A percentile compares a stretch with the other conserved stretches of the same genome.
Conservation (phyloP, 2,329 filamentous ascomycete species). For the Ceratocystis lukuohia region DNA sequence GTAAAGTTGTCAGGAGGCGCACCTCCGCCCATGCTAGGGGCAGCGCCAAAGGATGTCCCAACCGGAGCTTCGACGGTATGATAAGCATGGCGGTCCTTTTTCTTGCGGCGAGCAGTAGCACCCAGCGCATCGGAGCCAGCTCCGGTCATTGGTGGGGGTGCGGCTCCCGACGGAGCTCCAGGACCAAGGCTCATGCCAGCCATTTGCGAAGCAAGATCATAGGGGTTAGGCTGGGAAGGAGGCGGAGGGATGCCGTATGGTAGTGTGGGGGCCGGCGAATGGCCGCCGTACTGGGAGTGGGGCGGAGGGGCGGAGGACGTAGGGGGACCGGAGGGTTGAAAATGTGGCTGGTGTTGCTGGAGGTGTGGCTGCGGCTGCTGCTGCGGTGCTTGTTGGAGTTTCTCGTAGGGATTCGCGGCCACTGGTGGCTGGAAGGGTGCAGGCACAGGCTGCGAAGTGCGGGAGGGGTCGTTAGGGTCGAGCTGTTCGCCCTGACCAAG, state of each 20-base stretch:
- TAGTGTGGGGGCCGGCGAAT: constrained; percentile 10
- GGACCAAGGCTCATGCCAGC: constrained; percentile 55
- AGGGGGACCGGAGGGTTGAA: background rate
- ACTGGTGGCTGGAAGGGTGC: constrained; percentile 45
- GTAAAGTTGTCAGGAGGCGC: constrained; percentile 11
- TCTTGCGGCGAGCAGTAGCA: constrained; percentile 53
- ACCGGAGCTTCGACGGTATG: constrained; percentile 62
- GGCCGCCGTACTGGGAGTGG: constrained; percentile 15
- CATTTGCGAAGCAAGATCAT: constrained; percentile 58
- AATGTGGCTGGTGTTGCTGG: background rate
- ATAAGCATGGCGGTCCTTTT: constrained; percentile 90
- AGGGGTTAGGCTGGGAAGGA: constrained; percentile 24
- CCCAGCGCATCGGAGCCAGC: constrained; percentile 23
- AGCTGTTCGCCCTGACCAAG: constrained; percentile 42
- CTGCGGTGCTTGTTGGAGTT: constrained; percentile 22
- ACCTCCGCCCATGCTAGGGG: constrained; percentile 36
- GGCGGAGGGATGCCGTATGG: constrained; percentile 14
- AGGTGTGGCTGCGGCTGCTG: background rate
- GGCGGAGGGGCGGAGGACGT: background rate
- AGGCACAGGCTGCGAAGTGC: constrained; percentile 36
- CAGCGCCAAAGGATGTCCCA: constrained; percentile 56
- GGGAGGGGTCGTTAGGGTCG: constrained; percentile 42
- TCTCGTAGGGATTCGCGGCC: constrained; percentile 42
- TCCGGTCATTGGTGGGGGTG: background rate
- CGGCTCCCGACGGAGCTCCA: constrained; percentile 18